Percentiles rank a stretch among this genome's conserved stretches.
These are phyloP conservation scores for Chiua virens DNA, from an alignment of 768 basidiomycete species.

Conservation along the genomic window DNA sequence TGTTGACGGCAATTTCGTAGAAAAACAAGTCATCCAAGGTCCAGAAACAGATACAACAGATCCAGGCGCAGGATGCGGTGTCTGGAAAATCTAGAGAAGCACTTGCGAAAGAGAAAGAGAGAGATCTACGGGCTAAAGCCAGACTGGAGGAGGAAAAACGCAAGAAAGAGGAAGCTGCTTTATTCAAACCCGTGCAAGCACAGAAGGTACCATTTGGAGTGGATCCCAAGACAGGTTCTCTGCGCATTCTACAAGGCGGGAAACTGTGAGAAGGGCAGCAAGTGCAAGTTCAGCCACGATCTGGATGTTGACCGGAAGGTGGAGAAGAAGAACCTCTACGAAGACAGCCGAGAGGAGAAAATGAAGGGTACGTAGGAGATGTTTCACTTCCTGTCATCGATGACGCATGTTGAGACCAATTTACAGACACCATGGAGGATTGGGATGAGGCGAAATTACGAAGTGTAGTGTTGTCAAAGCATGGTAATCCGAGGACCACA, in stretches of 20 bases:
- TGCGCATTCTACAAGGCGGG: conserved; percentile 94
- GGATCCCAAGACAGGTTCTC: conserved; percentile 91
- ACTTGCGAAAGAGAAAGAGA: conserved; percentile 86
- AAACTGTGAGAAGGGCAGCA: conserved; percentile 87
- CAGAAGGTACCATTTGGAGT: conserved; percentile 95
- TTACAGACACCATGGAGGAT: conserved; percentile 89
- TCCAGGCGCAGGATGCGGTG: conserved; percentile 73
- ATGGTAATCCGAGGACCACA: conserved; percentile 87
- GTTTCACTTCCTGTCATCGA: neutral
- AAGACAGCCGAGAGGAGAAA: conserved; percentile 83
- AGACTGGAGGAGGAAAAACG: conserved; percentile 82
- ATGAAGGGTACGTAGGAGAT: conserved; percentile 50
- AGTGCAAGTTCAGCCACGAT: conserved; percentile 98
- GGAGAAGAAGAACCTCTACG: conserved; percentile 94
- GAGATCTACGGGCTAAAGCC: conserved; percentile 69
- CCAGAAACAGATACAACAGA: conserved; percentile 76
- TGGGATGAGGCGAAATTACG: conserved; percentile 97
- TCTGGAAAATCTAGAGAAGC: conserved; percentile 79
- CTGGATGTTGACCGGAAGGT: conserved; percentile 85
- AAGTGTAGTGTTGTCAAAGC: conserved; percentile 82
- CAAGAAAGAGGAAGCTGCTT: conserved; percentile 78
- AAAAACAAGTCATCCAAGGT: conserved; percentile 96
- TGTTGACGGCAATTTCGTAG: conserved; percentile 37
- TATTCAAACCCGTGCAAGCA: conserved; percentile 75
- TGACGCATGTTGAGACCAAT: neutral